A percentile compares a stretch with the other conserved stretches of the same genome.
phyloP scores from a whole-genome alignment of 441 rosid species.

The Daphne laureola region DNA sequence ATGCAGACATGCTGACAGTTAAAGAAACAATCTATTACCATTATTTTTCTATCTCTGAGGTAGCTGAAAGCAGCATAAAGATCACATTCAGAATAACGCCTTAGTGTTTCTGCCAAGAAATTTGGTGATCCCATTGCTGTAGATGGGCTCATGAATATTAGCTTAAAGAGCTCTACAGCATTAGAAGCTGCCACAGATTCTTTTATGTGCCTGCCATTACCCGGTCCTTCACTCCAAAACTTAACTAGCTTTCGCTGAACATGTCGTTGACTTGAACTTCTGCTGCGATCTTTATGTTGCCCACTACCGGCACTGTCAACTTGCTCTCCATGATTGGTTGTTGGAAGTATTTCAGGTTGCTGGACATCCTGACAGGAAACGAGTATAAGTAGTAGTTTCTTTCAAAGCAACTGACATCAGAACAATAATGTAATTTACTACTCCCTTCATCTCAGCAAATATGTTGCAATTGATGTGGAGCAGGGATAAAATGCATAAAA shows the following conservation, averaged over 20 bases:
- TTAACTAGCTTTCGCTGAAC: conserved; percentile 50
- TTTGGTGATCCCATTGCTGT: conserved; percentile 57
- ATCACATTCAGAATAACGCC: conserved; percentile 89
- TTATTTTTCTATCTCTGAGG: conserved; percentile 76
- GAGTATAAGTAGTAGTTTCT: not conserved
- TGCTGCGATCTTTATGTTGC: conserved; percentile 32
- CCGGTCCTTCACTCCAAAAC: conserved; percentile 49
- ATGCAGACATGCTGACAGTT: conserved; percentile 3
- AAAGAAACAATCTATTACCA: conserved; percentile 47
- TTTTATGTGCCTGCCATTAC: conserved; percentile 40
- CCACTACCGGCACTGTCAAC: conserved; percentile 26
- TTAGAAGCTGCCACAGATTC: conserved; percentile 85
- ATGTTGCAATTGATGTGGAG: no score
- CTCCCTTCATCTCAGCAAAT: no score
- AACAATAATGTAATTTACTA: no score
- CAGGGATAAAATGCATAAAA: no score
- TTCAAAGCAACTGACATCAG: no score
- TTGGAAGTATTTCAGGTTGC: conserved; percentile 39
- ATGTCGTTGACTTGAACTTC: conserved; percentile 38
- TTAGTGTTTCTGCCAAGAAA: conserved; percentile 68
- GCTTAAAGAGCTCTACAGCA: conserved; percentile 92
- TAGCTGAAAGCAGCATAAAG: conserved; percentile 94
- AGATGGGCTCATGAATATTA: conserved; percentile 82
- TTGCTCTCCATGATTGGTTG: conserved; percentile 28
- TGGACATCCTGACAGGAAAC: conserved; percentile 30